These are phyloP conservation scores for Mortierella sp. DNA, from an alignment of 371 early-diverging fungal species.

Conservation along the genomic window DNA sequence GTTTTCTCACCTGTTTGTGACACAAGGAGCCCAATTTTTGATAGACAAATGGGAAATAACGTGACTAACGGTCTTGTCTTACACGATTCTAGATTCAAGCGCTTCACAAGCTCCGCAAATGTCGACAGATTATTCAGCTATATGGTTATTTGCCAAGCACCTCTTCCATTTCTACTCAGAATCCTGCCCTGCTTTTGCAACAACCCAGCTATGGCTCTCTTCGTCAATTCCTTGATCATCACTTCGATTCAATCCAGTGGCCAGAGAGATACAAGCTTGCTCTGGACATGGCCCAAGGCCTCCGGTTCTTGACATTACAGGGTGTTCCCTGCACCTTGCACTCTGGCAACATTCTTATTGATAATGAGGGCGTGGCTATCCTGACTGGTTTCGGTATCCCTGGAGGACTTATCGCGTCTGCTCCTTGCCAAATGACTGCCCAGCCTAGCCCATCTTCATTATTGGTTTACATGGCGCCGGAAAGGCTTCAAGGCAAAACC, in stretches of 20 bases:
- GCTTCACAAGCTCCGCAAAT: constrained; percentile 50
- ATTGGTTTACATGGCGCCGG: constrained; percentile 49
- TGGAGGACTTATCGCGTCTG: constrained; percentile 42
- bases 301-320: constrained; percentile 44
- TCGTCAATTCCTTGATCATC: constrained; percentile 54
- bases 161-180: constrained; percentile 21
- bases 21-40: not conserved
- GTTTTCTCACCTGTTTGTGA: not conserved
- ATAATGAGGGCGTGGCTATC: constrained; percentile 48
- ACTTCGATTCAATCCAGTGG: constrained; percentile 53
- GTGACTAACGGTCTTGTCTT: constrained; percentile 2
- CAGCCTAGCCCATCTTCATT: constrained; percentile 30
- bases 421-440: constrained; percentile 53
- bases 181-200: constrained; percentile 48
- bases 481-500: constrained; percentile 23
- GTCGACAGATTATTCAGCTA: constrained; percentile 50
- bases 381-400: constrained; percentile 52
- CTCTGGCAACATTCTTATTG: constrained; percentile 53
- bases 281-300: constrained; percentile 51
- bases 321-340: constrained; percentile 41
- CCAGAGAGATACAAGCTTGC: constrained; percentile 53
- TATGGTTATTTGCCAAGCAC: constrained; percentile 52
- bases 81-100: constrained; percentile 38
- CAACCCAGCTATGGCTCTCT: constrained; percentile 51
- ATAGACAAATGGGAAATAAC: not conserved